A percentile compares a stretch with the other conserved stretches of the same genome.
These are phyloP conservation scores for Yamadazyma kanchanaburiensis DNA, from an alignment of 1,139 yeast genomes.

Conservation along the genomic window DNA sequence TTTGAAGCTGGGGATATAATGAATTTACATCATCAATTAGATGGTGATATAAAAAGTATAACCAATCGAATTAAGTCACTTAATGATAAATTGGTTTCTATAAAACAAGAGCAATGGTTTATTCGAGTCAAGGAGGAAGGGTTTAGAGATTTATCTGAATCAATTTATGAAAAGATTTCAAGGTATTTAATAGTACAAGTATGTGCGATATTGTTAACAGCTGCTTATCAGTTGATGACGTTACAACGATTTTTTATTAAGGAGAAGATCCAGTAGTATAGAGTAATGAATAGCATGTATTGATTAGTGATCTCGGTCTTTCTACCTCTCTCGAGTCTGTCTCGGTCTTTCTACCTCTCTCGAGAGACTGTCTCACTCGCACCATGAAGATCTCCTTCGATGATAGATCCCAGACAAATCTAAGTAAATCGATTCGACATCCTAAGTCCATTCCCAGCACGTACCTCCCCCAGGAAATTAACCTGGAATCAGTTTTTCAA, in stretches of 20 bases:
- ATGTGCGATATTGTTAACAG: conserved; percentile 51
- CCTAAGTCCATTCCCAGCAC: not conserved
- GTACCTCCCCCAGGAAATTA: conserved; percentile 6
- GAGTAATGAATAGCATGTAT: not conserved
- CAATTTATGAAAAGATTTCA: conserved; percentile 61
- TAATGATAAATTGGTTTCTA: conserved; percentile 52
- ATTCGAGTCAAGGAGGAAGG: conserved; percentile 68
- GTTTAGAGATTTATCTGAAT: conserved; percentile 66
- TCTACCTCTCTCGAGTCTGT: not conserved
- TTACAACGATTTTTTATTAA: conserved; percentile 22
- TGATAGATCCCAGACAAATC: conserved; percentile 34
- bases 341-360: not conserved
- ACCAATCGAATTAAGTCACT: conserved; percentile 52
- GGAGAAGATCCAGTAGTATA: conserved; percentile 3
- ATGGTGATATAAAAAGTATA: conserved; percentile 44
- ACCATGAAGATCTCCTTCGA: conserved; percentile 21
- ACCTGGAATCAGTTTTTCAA: conserved; percentile 8
- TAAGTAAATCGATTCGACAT: conserved; percentile 19
- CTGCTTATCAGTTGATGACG: conserved; percentile 68
- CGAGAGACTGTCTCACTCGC: conserved; percentile 2
- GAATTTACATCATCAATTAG: conserved; percentile 45
- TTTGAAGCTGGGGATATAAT: conserved; percentile 50
- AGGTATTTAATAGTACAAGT: conserved; percentile 65
- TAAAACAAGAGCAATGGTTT: conserved; percentile 61
- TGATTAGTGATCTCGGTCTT: not conserved